Conservation (phyloP, 1,139 yeast species). For the Debaryomyces udenii region DNA sequence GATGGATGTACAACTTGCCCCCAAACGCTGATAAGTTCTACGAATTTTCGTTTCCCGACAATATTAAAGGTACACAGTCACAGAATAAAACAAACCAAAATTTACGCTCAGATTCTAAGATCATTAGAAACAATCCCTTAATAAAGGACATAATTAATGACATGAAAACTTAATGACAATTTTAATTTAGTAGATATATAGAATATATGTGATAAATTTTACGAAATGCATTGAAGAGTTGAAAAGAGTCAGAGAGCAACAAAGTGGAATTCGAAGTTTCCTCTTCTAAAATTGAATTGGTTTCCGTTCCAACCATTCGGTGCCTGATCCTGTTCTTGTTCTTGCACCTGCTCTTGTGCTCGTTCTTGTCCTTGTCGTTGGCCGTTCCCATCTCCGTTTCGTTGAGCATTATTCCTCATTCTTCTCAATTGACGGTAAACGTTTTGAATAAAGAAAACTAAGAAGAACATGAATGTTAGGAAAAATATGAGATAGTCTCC, state of each 20-base stretch:
- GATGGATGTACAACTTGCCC: constrained; percentile 69
- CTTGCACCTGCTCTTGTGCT: no score
- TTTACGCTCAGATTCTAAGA: constrained; percentile 14
- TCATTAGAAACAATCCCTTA: constrained; percentile 25
- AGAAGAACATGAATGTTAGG: constrained; percentile 33
- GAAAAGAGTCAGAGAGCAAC: constrained; percentile 32
- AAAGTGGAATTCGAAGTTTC: constrained; percentile 42
- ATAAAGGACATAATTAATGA: constrained; percentile 29
- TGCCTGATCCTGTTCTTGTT: neutral
- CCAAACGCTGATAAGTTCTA: constrained; percentile 43
- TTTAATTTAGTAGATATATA: constrained; percentile 1
- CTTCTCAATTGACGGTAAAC: constrained; percentile 32
- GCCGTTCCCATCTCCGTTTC: constrained; percentile 12
- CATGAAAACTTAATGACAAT: constrained; percentile 10
- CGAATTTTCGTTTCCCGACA: constrained; percentile 21
- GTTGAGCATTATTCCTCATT: constrained; percentile 19
- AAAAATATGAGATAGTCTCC: constrained; percentile 40
- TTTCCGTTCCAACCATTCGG: constrained; percentile 20
- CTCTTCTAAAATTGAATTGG: constrained; percentile 27
- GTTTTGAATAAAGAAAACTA: constrained; percentile 32
- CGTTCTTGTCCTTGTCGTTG: constrained; percentile 2
- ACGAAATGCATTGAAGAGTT: constrained; percentile 7
- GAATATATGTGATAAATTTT: constrained; percentile 6
- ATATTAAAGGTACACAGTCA: neutral
- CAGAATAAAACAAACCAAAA: neutral